A percentile compares a stretch with the other conserved stretches of the same genome.
These are phyloP conservation scores for Begonia loranthoides DNA, from an alignment of 306 rosid genomes.

Conservation along the genomic window DNA sequence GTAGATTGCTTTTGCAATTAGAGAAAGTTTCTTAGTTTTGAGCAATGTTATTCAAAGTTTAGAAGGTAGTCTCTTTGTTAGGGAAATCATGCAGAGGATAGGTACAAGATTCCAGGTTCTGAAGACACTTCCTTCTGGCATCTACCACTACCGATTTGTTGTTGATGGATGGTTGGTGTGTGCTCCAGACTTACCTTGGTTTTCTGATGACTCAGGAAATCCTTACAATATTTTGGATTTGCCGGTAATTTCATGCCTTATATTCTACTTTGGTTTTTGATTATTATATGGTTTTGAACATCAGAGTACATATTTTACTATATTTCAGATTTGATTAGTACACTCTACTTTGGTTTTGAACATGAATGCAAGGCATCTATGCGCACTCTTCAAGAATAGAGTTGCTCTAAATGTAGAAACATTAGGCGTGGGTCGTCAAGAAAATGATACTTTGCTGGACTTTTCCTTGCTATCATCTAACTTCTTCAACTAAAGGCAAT, in stretches of 20 bases:
- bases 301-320: too few species aligned
- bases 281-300: too few species aligned
- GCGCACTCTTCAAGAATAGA: too few species aligned
- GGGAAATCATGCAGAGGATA: constrained; percentile 32
- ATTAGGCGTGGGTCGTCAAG: too few species aligned
- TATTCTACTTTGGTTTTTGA: neutral
- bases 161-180: constrained; percentile 39
- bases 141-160: constrained; percentile 43
- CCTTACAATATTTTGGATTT: constrained; percentile 47
- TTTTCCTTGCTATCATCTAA: too few species aligned
- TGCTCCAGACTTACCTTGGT: constrained; percentile 46
- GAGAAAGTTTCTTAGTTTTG: neutral
- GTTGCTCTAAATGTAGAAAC: too few species aligned
- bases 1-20: constrained; percentile 13
- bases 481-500: too few species aligned
- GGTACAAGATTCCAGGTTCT: constrained; percentile 17
- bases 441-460: too few species aligned
- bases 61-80: constrained; percentile 14
- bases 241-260: constrained; percentile 27
- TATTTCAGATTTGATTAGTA: too few species aligned
- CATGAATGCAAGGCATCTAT: too few species aligned
- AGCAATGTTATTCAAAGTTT: constrained; percentile 1
- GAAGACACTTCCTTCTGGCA: constrained; percentile 30
- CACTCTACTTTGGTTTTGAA: too few species aligned
- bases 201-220: constrained; percentile 22